Evolutionary conservation across 208 protist species (phyloP).

Genomic region (Leishmania turanica): DNA sequence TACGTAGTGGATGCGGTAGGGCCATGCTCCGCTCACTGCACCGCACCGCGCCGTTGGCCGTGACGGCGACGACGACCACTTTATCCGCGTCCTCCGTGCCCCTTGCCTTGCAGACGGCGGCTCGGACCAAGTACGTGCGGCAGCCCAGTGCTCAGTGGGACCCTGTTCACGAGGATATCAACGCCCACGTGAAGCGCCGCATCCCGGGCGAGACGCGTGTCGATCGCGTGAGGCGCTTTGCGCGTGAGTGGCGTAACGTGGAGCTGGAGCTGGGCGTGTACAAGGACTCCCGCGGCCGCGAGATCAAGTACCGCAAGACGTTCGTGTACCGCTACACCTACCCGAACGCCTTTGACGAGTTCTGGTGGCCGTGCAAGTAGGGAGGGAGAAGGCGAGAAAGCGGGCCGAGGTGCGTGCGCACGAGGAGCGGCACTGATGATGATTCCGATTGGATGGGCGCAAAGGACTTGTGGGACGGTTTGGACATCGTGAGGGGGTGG

Average conservation of each 20-base stretch:
- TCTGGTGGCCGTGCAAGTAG: slow-evolving; percentile 90
- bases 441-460: neutral
- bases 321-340: slow-evolving; percentile 93
- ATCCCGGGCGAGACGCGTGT: slow-evolving; percentile 91
- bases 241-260: slow-evolving; percentile 91
- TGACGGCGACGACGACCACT: neutral
- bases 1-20: neutral
- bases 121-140: slow-evolving; percentile 78
- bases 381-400: slow-evolving; percentile 1
- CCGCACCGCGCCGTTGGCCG: slow-evolving; percentile 17
- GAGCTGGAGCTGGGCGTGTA: slow-evolving; percentile 89
- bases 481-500: neutral
- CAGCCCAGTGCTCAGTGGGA: slow-evolving; percentile 88
- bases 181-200: slow-evolving; percentile 90
- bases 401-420: neutral
- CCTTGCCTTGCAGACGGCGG: slow-evolving; percentile 27
- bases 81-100: slow-evolving; percentile 6
- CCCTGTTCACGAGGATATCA: slow-evolving; percentile 89
- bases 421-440: neutral
- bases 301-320: slow-evolving; percentile 91
- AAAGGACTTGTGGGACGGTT: neutral
- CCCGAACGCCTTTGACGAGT: slow-evolving; percentile 91
- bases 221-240: slow-evolving; percentile 87
- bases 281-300: slow-evolving; percentile 86
- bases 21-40: slow-evolving; percentile 31